A percentile compares a stretch with the other conserved stretches of the same genome.
Evolutionary conservation across 169 alveolate species (phyloP).

Genomic region (Babesia bovis): DNA sequence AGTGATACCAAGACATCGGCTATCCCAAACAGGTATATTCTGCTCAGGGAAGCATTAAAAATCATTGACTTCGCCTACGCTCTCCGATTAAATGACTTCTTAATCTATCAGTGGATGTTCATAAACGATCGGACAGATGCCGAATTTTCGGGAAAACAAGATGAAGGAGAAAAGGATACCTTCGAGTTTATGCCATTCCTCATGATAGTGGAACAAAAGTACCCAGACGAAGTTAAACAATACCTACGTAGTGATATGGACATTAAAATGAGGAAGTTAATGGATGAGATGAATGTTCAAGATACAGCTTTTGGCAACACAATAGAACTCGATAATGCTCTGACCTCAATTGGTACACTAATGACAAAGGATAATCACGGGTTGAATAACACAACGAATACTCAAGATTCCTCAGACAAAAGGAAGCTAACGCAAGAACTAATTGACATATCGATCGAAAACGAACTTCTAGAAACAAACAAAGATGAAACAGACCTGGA

Average conservation of each 20-base stretch:
- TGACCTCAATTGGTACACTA: neutral
- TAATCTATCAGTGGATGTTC: constrained; percentile 69
- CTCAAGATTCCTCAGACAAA: constrained; percentile 22
- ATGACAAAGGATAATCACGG: neutral
- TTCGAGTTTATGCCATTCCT: constrained; percentile 65
- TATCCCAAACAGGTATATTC: neutral
- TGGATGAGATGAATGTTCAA: neutral
- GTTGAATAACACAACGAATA: neutral
- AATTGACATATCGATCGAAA: constrained; percentile 41
- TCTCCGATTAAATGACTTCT: constrained; percentile 59
- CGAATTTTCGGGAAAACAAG: constrained; percentile 11
- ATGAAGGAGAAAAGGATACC: constrained; percentile 10
- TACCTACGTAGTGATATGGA: constrained; percentile 31
- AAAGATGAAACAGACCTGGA: constrained; percentile 16
- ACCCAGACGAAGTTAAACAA: constrained; percentile 47
- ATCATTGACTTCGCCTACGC: constrained; percentile 64
- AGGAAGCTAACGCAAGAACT: constrained; percentile 36
- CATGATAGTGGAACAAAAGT: constrained; percentile 51
- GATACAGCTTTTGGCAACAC: constrained; percentile 3
- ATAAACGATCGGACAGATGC: constrained; percentile 46
- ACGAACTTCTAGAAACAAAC: constrained; percentile 51
- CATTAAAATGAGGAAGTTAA: constrained; percentile 11
- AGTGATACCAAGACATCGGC: neutral
- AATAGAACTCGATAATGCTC: neutral
- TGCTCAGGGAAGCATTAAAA: constrained; percentile 59